Evolutionary conservation across 2,329 filamentous ascomycete species (phyloP).

Genomic region (Fusarium fujikuroi): DNA sequence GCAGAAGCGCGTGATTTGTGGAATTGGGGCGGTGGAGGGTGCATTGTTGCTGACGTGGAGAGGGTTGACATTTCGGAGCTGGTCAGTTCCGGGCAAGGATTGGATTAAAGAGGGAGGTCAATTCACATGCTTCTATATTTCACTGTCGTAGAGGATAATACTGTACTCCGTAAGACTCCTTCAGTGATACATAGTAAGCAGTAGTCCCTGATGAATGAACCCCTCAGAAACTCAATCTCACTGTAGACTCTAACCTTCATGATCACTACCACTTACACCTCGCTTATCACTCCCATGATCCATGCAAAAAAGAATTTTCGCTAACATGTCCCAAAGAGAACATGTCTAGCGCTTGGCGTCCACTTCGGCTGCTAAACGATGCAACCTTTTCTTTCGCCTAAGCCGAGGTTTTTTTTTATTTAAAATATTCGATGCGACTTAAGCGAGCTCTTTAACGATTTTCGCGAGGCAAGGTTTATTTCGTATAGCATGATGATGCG

Average conservation of each 20-base stretch:
- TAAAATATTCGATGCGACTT: background rate
- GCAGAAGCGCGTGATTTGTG: slow-evolving; percentile 19
- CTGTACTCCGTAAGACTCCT: background rate
- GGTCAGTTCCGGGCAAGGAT: slow-evolving; percentile 21
- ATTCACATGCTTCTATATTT: background rate
- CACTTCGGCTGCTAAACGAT: slow-evolving; percentile 44
- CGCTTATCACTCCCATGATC: slow-evolving; percentile 32
- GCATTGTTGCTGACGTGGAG: slow-evolving; percentile 23
- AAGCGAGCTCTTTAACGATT: slow-evolving; percentile 11
- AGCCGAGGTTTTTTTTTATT: background rate
- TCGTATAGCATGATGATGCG: slow-evolving; percentile 1
- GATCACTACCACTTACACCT: background rate
- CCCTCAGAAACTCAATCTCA: background rate
- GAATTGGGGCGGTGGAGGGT: slow-evolving; percentile 2
- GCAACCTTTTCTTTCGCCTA: slow-evolving; percentile 35
- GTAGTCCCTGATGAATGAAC: background rate
- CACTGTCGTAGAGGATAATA: background rate
- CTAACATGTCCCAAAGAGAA: slow-evolving; percentile 9
- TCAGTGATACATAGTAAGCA: background rate
- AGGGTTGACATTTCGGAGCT: slow-evolving; percentile 20
- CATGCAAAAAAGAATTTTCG: background rate
- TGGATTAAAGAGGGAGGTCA: slow-evolving; percentile 4
- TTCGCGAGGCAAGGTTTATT: slow-evolving; percentile 17
- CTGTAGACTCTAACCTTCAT: background rate
- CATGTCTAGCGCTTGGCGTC: slow-evolving; percentile 5